Evolutionary conservation across 208 protist genomes (phyloP).

Genomic region (Crithidia bombi): DNA sequence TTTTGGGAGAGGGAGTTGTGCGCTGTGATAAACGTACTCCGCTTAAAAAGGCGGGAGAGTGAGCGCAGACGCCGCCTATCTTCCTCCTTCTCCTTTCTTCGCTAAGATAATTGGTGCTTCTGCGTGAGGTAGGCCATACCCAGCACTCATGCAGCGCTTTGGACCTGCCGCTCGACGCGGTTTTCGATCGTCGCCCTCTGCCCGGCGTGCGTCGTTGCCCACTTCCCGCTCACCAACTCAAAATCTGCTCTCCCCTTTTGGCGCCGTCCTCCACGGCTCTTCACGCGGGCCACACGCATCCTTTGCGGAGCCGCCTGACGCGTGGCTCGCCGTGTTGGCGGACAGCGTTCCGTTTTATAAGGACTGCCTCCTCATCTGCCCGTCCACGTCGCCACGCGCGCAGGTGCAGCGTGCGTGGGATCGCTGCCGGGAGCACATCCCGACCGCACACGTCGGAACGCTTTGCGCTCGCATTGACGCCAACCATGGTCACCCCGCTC

Average conservation of each 20-base stretch:
- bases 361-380: slow-evolving; percentile 66
- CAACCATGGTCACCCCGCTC: neutral
- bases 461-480: slow-evolving; percentile 20
- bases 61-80: too few relatives aligned
- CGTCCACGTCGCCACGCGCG: slow-evolving; percentile 36
- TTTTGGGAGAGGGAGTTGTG: too few relatives aligned
- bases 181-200: too few relatives aligned
- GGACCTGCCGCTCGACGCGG: too few relatives aligned
- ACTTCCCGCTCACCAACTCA: slow-evolving; percentile 7
- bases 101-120: too few relatives aligned
- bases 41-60: too few relatives aligned
- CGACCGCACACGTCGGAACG: slow-evolving; percentile 39
- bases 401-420: slow-evolving; percentile 35
- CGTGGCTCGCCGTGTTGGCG: slow-evolving; percentile 72
- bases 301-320: slow-evolving; percentile 72
- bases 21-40: too few relatives aligned
- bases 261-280: slow-evolving; percentile 58
- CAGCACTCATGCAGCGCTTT: slow-evolving; percentile 17
- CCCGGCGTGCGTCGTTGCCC: neutral
- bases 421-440: slow-evolving; percentile 60
- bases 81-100: too few relatives aligned
- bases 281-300: slow-evolving; percentile 39
- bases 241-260: slow-evolving; percentile 46
- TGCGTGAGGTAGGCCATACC: too few relatives aligned
- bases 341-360: slow-evolving; percentile 82